A percentile compares a stretch with the other conserved stretches of the same genome.
phyloP scores from a whole-genome alignment of 2,329 filamentous ascomycete genomes.

The Colletotrichum sp. region DNA sequence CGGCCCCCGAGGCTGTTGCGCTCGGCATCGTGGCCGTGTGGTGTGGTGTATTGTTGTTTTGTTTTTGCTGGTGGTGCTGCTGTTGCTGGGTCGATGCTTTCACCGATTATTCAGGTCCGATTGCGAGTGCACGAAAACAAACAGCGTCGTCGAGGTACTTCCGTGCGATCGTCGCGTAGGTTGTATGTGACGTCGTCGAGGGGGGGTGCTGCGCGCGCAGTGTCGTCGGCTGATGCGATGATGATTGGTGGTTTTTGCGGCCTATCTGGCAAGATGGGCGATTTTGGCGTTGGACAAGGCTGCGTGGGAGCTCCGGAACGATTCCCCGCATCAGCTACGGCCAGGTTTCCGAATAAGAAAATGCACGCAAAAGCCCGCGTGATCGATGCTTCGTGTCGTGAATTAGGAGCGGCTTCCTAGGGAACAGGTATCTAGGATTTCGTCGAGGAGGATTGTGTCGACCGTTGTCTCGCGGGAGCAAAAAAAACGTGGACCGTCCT shows the following conservation, averaged over 20 bases:
- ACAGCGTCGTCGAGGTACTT: not conserved
- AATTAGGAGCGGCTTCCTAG: not conserved
- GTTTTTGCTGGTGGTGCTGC: not conserved
- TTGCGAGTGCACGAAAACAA: not conserved
- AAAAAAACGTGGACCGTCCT: not conserved
- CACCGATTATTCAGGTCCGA: not conserved
- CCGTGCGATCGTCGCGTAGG: not conserved
- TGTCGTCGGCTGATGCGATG: not conserved
- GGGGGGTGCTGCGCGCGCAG: not conserved
- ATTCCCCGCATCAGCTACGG: conserved; percentile 3
- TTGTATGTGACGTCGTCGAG: not conserved
- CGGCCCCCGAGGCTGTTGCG: conserved; percentile 61
- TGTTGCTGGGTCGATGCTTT: not conserved
- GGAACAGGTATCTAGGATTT: not conserved
- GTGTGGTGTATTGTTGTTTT: not conserved
- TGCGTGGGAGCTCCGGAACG: not conserved
- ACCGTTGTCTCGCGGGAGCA: not conserved
- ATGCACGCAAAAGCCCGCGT: not conserved
- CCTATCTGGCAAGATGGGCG: conserved; percentile 19
- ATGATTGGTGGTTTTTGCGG: conserved; percentile 3
- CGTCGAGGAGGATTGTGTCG: not conserved
- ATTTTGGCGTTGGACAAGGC: conserved; percentile 2
- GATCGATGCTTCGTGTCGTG: not conserved
- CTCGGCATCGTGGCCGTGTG: conserved; percentile 41
- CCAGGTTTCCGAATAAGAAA: not conserved